phyloP scores from a whole-genome alignment of 169 alveolate species.

The Plasmodium fragile region DNA sequence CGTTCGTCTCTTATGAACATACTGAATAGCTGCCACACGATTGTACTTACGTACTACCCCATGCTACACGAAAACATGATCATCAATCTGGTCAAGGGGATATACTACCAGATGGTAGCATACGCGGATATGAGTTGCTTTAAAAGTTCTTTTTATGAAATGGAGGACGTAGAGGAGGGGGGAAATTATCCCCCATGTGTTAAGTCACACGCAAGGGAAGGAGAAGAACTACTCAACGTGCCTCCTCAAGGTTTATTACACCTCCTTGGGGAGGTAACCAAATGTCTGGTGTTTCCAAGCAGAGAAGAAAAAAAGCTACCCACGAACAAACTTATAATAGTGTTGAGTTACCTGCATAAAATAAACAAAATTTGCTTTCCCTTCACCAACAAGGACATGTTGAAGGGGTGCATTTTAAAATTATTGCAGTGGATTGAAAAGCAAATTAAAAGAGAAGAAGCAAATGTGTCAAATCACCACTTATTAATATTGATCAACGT shows the following conservation, averaged over 20 bases:
- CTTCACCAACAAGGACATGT: not conserved
- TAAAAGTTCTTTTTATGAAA: not conserved
- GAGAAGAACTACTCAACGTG: not conserved
- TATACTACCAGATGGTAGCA: slow-evolving; percentile 2
- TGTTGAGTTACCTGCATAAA: slow-evolving; percentile 27
- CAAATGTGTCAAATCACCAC: not conserved
- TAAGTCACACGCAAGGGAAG: not conserved
- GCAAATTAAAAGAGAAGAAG: not conserved
- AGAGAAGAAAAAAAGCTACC: not conserved
- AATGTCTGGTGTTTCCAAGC: not conserved
- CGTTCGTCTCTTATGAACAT: not conserved
- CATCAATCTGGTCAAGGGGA: slow-evolving; percentile 22
- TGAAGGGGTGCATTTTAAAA: not conserved
- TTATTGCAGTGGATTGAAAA: not conserved
- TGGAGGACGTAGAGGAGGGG: not conserved
- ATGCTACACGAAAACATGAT: slow-evolving; percentile 33
- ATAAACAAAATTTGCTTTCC: slow-evolving; percentile 3
- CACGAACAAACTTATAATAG: slow-evolving; percentile 14
- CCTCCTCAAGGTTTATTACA: not conserved
- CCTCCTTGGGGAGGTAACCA: not conserved
- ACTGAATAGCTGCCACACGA: not conserved
- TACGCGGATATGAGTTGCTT: not conserved
- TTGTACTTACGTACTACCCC: not conserved
- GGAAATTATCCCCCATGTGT: not conserved
- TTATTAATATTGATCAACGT: slow-evolving; percentile 24